phyloP scores from a whole-genome alignment of 768 basidiomycete species.

The Lactarius sp. region DNA sequence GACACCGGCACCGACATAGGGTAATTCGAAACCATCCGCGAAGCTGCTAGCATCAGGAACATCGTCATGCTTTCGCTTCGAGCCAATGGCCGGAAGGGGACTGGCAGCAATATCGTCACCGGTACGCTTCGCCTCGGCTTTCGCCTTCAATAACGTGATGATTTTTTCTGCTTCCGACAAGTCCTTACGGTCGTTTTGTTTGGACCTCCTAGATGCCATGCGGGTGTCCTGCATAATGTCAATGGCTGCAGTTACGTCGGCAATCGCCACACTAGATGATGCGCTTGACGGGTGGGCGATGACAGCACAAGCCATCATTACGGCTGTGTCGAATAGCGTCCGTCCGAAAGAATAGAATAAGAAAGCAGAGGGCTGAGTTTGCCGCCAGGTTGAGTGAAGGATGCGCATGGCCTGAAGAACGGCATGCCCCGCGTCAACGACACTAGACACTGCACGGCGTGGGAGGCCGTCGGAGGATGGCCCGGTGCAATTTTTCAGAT shows the following conservation, averaged over 20 bases:
- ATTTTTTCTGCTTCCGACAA: conserved; percentile 30
- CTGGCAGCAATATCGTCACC: conserved; percentile 21
- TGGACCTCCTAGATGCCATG: conserved; percentile 28
- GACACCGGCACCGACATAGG: conserved; percentile 39
- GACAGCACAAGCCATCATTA: conserved; percentile 58
- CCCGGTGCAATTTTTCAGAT: conserved; percentile 38
- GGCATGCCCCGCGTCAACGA: conserved; percentile 60
- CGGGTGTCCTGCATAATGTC: conserved; percentile 38
- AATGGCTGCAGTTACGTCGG: conserved; percentile 42
- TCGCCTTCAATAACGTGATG: conserved; percentile 26
- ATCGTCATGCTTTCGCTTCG: conserved; percentile 44
- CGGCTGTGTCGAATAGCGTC: conserved; percentile 60
- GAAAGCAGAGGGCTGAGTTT: conserved; percentile 43
- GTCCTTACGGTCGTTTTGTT: conserved; percentile 36
- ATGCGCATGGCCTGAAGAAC: conserved; percentile 50
- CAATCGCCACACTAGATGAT: conserved; percentile 44
- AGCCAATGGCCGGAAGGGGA: conserved; percentile 29
- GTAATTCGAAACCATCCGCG: conserved; percentile 38
- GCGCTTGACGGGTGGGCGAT: conserved; percentile 48
- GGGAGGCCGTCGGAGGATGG: conserved; percentile 33
- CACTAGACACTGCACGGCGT: conserved; percentile 52
- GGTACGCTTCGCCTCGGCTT: conserved; percentile 36
- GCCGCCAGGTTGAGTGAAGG: conserved; percentile 40
- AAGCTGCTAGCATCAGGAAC: conserved; percentile 33
- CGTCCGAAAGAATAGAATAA: conserved; percentile 57